A percentile compares a stretch with the other conserved stretches of the same genome.
Conservation (phyloP, 2,329 filamentous ascomycete genomes). For the Pezicula carpinea region DNA sequence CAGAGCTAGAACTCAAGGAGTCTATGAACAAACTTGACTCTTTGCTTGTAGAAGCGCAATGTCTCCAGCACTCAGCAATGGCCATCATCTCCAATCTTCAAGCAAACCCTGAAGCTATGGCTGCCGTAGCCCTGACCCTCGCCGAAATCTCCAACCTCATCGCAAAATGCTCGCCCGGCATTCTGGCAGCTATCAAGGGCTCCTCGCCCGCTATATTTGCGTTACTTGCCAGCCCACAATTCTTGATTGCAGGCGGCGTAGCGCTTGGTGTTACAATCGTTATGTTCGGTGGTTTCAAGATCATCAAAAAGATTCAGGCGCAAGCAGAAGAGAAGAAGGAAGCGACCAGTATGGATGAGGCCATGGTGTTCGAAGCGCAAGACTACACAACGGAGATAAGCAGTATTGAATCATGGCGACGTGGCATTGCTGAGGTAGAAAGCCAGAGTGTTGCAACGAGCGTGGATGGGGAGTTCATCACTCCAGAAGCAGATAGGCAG, state of each 20-base stretch:
- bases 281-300: conserved; percentile 94
- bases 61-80: conserved; percentile 77
- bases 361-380: conserved; percentile 22
- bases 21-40: conserved; percentile 72
- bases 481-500: conserved; percentile 24
- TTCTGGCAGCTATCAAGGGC: conserved; percentile 70
- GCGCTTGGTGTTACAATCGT: conserved; percentile 92
- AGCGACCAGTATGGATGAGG: conserved; percentile 22
- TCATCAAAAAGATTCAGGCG: conserved; percentile 76
- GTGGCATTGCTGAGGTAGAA: conserved; percentile 28
- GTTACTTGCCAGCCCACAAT: conserved; percentile 84
- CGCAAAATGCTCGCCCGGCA: conserved; percentile 77
- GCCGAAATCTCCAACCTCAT: conserved; percentile 84
- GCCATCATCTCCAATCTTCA: conserved; percentile 78
- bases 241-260: conserved; percentile 86
- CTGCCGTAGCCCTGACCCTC: conserved; percentile 86
- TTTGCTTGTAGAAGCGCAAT: conserved; percentile 82
- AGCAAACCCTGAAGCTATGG: conserved; percentile 83
- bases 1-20: conserved; percentile 54
- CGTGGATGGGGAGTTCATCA: conserved; percentile 30
- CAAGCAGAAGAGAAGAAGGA: conserved; percentile 25
- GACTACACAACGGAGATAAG: conserved; percentile 19
- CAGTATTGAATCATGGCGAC: conserved; percentile 28
- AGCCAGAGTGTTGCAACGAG: conserved; percentile 24
- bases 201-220: conserved; percentile 83